These are phyloP conservation scores for Pichia sp. DNA, from an alignment of 1,139 yeast genomes.

Conservation along the genomic window DNA sequence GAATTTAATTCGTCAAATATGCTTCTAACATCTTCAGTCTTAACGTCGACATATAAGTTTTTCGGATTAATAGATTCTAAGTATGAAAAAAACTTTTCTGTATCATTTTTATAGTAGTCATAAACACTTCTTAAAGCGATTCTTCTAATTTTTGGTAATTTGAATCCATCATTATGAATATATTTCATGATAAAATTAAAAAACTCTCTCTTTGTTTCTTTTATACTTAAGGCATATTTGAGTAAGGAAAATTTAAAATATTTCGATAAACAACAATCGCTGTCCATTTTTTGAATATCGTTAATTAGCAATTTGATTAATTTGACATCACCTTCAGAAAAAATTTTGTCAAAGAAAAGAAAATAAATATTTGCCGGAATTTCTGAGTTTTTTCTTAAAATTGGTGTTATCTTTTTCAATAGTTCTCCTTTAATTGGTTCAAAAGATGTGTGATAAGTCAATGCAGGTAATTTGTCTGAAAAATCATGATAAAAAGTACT, in stretches of 20 bases:
- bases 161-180: neutral
- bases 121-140: neutral
- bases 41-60: too few species aligned
- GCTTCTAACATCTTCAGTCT: neutral
- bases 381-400: too few species aligned
- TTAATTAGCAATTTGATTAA: neutral
- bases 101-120: constrained; percentile 2
- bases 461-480: too few species aligned
- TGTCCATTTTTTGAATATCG: neutral
- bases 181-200: neutral
- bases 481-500: too few species aligned
- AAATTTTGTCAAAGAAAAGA: neutral
- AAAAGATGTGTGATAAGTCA: too few species aligned
- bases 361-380: neutral
- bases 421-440: too few species aligned
- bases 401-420: too few species aligned
- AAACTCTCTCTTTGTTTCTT: neutral
- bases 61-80: too few species aligned
- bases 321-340: neutral
- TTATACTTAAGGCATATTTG: neutral
- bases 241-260: constrained; percentile 3
- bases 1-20: neutral
- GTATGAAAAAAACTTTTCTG: neutral
- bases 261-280: neutral
- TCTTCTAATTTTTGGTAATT: neutral